Evolutionary conservation across 805 yeast species (phyloP), one percentile per base, ranked within the genome.

Genomic region (Schwanniomyces vanrijiae): DNA sequence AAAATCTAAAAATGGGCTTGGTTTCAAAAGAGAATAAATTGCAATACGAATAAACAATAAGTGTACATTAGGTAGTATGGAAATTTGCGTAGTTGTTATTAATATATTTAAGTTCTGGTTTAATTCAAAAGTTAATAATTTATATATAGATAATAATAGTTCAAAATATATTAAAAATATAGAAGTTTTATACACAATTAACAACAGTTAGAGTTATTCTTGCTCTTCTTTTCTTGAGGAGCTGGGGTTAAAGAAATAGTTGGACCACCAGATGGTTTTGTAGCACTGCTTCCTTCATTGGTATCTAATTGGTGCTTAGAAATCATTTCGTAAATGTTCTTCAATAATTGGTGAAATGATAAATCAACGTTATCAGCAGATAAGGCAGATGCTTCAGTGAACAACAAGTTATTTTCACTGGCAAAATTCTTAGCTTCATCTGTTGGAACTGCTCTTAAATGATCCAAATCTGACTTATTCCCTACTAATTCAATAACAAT

Each of bases 381-480:
- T 52, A 94, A 78, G 22, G 98, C 99, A 51, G 95, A 86, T 13
- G 98, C 95, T 75, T 94, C 99, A 40, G 97, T 92, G 66, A 94
- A 94, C 60, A 94, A 75, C 59, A 94, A 77, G 66, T 82, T 88
- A 73, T 94, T 91, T 69, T 94, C 97, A 50, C 88, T 82, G 34
- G 97, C 96, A 72, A 91, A 91, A 62, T 86, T 88, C 69, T 85
- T 87, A 49, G 98, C 99, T 71, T 94, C 99, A 49, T 94, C 98
- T 26, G 97, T 91, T 50, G 98, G 96, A 18, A 94, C 96, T 0
- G 97, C 97, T 62, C 99, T 83, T 62, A 90, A 76, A 69, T 92
- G 97, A 56, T 85, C 88, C 65, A 90, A 77, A 75, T 91, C 97
- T 26, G 88, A 81, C 68, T 91, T 91, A 72, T 90, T 91, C 59